Evolutionary conservation across 768 basidiomycete genomes (phyloP).

Genomic region (Myochromella boudieri): DNA sequence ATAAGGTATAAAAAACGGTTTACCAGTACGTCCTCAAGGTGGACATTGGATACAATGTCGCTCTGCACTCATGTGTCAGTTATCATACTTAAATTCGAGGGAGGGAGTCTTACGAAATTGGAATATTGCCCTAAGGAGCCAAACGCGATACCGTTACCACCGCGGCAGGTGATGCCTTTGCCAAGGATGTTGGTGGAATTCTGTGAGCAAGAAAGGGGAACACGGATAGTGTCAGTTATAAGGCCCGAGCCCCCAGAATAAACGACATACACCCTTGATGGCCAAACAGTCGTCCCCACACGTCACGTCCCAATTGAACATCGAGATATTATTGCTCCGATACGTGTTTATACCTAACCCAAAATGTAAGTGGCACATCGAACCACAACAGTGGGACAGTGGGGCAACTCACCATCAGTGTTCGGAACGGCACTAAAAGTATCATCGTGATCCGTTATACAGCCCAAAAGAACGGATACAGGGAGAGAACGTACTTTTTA

Average conservation of each 20-base stretch:
- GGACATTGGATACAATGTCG: slow-evolving; percentile 55
- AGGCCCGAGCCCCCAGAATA: too few relatives aligned
- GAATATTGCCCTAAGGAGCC: slow-evolving; percentile 60
- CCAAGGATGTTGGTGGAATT: slow-evolving; percentile 55
- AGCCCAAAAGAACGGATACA: background rate
- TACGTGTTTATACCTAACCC: slow-evolving; percentile 53
- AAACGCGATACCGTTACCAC: slow-evolving; percentile 62
- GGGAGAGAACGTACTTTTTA: slow-evolving; percentile 39
- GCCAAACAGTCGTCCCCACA: slow-evolving; percentile 65
- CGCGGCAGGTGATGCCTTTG: slow-evolving; percentile 50
- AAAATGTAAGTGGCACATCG: background rate
- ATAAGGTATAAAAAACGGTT: background rate
- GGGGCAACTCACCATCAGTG: slow-evolving; percentile 47
- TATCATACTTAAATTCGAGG: background rate
- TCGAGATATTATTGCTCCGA: slow-evolving; percentile 43
- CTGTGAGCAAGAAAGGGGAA: slow-evolving; percentile 16
- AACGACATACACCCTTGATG: slow-evolving; percentile 52
- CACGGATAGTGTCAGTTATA: too few relatives aligned
- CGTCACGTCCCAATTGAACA: slow-evolving; percentile 62
- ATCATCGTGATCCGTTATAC: background rate
- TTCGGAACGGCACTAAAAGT: slow-evolving; percentile 53
- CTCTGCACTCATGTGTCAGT: slow-evolving; percentile 27
- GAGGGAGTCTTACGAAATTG: slow-evolving; percentile 36
- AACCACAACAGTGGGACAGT: background rate
- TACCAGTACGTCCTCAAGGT: slow-evolving; percentile 48